Base-by-base conservation (phyloP, 176 grass and related monocot genomes). In the Puccinellia tenuiflora region DNA sequence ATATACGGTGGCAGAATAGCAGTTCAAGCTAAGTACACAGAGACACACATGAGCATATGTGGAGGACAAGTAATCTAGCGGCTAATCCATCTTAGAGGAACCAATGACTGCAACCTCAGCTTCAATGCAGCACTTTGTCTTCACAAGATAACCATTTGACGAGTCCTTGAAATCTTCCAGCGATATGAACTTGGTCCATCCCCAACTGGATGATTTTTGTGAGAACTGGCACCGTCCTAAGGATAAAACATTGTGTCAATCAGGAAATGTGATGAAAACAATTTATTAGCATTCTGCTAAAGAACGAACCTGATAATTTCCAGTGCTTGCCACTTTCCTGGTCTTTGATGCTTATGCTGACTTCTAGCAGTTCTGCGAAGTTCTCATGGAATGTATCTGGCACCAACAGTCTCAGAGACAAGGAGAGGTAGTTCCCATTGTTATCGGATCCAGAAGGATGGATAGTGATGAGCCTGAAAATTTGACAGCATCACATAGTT, bases 91-190 rank as follows among this genome's bases (percentile, higher is more conserved):
- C 39, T 77, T 83, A n/a, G 86, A 88, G 29, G 86, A 50, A 22
- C 86, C 85, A 48, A 88, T 3, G 6, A 88, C 68, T 8, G 86
- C 52, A n/a, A 83, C 22, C 30, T 77, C n/a, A 1, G 29, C 63
- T 71, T 70, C 63, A 24, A 88, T 22, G 73, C 79, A 60, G 30
- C 86, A 88, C n/a, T 59, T 88, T 1, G n/a, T 51, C 31, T 88
- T 83, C 22, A 88, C 73, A 16, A 88, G 86, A 31, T 70, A 88
- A 31, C 79, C 86, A 6, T 88, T 61, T 20, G 79, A 57, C 3
- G 80, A 50, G 40, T 83, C 24, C 64, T 70, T 78, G 38, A 88
- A 88, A 60, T 88, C 52, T 55, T 83, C 73, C 79, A 61, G 29
- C 0, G 73, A 24, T 16, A 88, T 71, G 73, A 83, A 83, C 26